Evolutionary conservation across 192 early-diverging fungal species (phyloP).

Genomic region (Coemansia sp.): DNA sequence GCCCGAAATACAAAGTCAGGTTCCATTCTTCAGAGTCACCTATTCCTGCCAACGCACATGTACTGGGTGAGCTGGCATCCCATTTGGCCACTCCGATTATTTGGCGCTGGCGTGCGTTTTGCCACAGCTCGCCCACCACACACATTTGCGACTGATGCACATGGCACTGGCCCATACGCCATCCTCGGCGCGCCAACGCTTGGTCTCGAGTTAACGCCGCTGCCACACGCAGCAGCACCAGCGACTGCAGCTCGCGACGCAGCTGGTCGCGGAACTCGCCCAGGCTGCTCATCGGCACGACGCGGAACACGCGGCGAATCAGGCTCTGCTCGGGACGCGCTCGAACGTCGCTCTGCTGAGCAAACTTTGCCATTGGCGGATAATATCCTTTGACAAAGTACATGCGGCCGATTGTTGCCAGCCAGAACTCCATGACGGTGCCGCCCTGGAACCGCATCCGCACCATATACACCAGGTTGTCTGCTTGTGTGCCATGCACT

Average conservation of each 20-base stretch:
- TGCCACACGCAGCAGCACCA: constrained; percentile 41
- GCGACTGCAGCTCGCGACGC: constrained; percentile 43
- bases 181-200: constrained; percentile 3
- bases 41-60: not conserved
- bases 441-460: constrained; percentile 50
- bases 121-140: constrained; percentile 50
- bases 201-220: constrained; percentile 37
- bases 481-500: not conserved
- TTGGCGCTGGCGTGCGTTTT: constrained; percentile 37
- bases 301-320: constrained; percentile 47
- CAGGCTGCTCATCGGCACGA: constrained; percentile 32
- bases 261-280: constrained; percentile 47
- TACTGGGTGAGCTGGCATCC: not conserved
- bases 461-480: constrained; percentile 20
- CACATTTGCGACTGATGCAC: constrained; percentile 55
- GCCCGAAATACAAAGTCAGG: constrained; percentile 40
- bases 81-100: constrained; percentile 48
- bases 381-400: constrained; percentile 43
- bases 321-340: constrained; percentile 21
- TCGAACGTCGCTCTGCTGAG: not conserved
- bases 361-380: constrained; percentile 17
- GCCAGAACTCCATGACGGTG: constrained; percentile 44
- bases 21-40: constrained; percentile 18
- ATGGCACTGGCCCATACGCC: constrained; percentile 41
- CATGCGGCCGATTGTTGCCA: constrained; percentile 25